Evolutionary conservation across 2,329 filamentous ascomycete genomes (phyloP).

Genomic region (Xylaria arbuscula): DNA sequence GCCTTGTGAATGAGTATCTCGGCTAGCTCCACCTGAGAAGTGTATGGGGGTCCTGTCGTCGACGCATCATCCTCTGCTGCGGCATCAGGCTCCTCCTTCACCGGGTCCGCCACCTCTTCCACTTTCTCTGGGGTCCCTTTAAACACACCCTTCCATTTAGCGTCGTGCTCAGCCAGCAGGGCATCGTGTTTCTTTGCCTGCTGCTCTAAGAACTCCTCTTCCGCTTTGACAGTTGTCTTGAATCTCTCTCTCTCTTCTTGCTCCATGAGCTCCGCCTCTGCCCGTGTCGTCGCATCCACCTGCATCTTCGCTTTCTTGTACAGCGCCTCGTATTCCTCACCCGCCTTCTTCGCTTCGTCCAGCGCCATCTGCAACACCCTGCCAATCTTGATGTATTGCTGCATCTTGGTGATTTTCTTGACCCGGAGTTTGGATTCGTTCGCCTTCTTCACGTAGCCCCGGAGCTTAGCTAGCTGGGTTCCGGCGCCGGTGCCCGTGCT

Average conservation of each 20-base stretch:
- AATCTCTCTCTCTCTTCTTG: background rate
- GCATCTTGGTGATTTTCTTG: background rate
- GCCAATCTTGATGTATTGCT: background rate
- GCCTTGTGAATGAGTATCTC: too few relatives aligned
- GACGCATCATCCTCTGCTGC: too few relatives aligned
- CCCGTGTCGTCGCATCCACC: background rate
- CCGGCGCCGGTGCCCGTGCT: too few relatives aligned
- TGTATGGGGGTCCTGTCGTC: too few relatives aligned
- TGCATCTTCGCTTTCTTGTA: background rate
- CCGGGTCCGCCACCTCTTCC: too few relatives aligned
- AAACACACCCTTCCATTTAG: too few relatives aligned
- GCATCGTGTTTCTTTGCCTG: background rate
- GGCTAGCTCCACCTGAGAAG: too few relatives aligned
- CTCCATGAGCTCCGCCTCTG: background rate
- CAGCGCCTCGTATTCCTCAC: background rate
- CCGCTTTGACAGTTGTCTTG: background rate
- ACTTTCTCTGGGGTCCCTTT: too few relatives aligned
- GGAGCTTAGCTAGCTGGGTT: background rate
- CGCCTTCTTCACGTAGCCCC: background rate
- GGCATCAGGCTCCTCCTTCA: too few relatives aligned
- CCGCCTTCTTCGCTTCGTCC: background rate
- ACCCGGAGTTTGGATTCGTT: constrained; percentile 5
- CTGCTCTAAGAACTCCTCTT: background rate
- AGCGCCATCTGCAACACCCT: background rate
- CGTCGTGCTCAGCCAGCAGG: too few relatives aligned